phyloP scores from a whole-genome alignment of 805 yeast species.

The Ogataea haglerorum region DNA sequence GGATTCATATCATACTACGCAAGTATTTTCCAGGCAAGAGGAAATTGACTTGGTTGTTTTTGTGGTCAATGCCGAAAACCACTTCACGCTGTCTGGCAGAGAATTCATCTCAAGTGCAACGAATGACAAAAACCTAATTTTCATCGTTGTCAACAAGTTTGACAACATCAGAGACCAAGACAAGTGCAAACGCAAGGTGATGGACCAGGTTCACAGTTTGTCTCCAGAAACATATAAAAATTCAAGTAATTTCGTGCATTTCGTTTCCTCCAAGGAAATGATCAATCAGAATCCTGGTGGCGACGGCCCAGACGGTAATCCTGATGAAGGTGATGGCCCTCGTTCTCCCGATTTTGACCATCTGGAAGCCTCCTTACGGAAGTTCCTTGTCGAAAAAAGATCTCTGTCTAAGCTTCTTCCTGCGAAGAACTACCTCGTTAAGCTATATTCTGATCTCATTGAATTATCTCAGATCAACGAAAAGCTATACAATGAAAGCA shows the following conservation, averaged over 20 bases:
- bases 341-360: slow-evolving; percentile 70
- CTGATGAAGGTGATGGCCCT: slow-evolving; percentile 32
- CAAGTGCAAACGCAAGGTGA: slow-evolving; percentile 69
- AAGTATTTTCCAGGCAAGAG: slow-evolving; percentile 92
- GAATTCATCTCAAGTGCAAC: slow-evolving; percentile 92
- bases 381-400: slow-evolving; percentile 84
- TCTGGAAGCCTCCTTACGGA: slow-evolving; percentile 78
- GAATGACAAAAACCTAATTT: slow-evolving; percentile 84
- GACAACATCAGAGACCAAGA: slow-evolving; percentile 81
- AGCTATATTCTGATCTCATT: slow-evolving; percentile 63
- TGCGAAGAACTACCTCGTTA: slow-evolving; percentile 80
- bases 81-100: slow-evolving; percentile 88
- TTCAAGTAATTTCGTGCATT: slow-evolving; percentile 88
- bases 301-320: slow-evolving; percentile 34
- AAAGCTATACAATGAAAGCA: slow-evolving; percentile 48
- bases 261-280: slow-evolving; percentile 65
- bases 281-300: slow-evolving; percentile 35
- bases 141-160: slow-evolving; percentile 90
- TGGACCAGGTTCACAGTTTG: slow-evolving; percentile 79
- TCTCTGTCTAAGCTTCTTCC: slow-evolving; percentile 87
- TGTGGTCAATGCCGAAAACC: slow-evolving; percentile 95
- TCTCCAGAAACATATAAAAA: slow-evolving; percentile 92
- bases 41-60: slow-evolving; percentile 95
- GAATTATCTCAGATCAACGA: slow-evolving; percentile 62
- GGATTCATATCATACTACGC: slow-evolving; percentile 92